phyloP scores from a whole-genome alignment of 2,329 filamentous ascomycete genomes.

The Fusarium denticulatum region DNA sequence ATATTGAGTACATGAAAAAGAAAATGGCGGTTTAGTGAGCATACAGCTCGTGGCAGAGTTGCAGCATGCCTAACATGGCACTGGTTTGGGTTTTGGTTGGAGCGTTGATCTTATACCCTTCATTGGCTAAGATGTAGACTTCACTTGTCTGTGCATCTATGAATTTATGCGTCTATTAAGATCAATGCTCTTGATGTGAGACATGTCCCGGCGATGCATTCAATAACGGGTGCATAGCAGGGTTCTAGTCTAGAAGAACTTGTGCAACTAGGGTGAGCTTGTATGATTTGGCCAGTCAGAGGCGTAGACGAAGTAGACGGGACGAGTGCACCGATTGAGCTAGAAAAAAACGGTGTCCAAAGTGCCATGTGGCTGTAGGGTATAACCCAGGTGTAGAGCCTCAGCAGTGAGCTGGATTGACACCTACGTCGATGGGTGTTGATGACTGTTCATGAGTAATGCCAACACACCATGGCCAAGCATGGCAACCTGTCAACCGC shows the following conservation, averaged over 20 bases:
- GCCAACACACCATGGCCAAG: constrained; percentile 19
- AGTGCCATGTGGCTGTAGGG: not conserved
- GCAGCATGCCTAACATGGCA: constrained; percentile 35
- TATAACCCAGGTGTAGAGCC: not conserved
- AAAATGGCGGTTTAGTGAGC: constrained; percentile 17
- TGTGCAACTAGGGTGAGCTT: constrained; percentile 12
- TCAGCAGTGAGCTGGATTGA: constrained; percentile 4
- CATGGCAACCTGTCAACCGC: constrained; percentile 15
- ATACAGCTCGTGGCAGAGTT: constrained; percentile 16
- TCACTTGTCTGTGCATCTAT: constrained; percentile 39
- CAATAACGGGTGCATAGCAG: constrained; percentile 12
- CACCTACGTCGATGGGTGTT: not conserved
- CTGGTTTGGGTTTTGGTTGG: constrained; percentile 36
- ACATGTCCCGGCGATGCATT: constrained; percentile 8
- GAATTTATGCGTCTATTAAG: constrained; percentile 40
- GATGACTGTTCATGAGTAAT: not conserved
- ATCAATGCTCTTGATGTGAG: constrained; percentile 10
- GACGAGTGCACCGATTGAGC: constrained; percentile 2
- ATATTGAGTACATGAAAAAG: constrained; percentile 6
- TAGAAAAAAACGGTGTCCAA: not conserved
- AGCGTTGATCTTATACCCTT: constrained; percentile 47
- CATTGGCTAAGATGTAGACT: constrained; percentile 37
- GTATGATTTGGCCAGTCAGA: constrained; percentile 24
- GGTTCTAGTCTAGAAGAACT: constrained; percentile 36
- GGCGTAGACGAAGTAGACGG: not conserved